Evolutionary conservation across 2,329 filamentous ascomycete species (phyloP), one percentile per base, ranked within the genome.

Genomic region (Talaromyces sp.): DNA sequence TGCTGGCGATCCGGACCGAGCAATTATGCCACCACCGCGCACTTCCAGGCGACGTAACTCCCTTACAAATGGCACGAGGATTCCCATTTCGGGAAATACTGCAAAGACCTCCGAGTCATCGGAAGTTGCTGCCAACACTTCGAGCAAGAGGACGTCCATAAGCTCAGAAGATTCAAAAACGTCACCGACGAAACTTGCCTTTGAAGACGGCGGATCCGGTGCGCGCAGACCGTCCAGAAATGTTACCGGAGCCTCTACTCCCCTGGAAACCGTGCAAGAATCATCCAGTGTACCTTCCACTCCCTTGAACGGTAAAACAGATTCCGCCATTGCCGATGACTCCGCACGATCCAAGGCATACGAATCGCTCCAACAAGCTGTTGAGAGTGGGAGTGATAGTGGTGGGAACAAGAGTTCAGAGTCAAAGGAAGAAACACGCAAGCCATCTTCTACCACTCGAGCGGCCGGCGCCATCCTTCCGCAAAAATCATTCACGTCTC

Each of bases 241-340:
- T 62, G 80, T 82, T 57, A 85, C 81, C 70, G 83, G 81, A 60
- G 83, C 81, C 56, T 83, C 79, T 38, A 82, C 87, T 54, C 85
- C 85, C 54, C 78, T 97, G 60, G 93, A 96, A 76, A 97, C 94
- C 0, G 93, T 97, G 17, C 89, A 96, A 72, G 93, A 97, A 80
- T 87, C 89, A 80, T 87, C 89, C 7, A 94, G 91, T 76, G 84
- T 91, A 62, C 86, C 88, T 50, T 87, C 85, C 55, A 90, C 89
- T 0, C 89, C 90, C 14, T 80, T 77, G 14, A 78, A 68, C 50
- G 71, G 74, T 24, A 73, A 67, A 14, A 62, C 67, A 75, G 63
- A 69, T 80, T 74, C 67, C 72, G 71, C 32, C 67, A 77, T 62
- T 55, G 65, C 70, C 56, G 72, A 75, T 51, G 72, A 75, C 59